Evolutionary conservation across 805 yeast species (phyloP).

Genomic region (Saccharomycopsis capsularis): DNA sequence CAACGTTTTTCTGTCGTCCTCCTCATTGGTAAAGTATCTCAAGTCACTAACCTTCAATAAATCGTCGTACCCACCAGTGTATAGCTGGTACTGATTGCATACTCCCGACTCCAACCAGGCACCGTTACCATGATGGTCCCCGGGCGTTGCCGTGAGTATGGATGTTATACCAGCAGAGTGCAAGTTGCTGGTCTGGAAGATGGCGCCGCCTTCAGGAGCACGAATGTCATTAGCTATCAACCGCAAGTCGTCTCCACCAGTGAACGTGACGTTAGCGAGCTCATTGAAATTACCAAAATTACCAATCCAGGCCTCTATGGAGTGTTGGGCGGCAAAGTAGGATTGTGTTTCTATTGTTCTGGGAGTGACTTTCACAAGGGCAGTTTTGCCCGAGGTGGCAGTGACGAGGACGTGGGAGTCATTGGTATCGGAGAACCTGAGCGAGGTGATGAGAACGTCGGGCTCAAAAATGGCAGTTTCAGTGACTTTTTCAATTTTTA

Average conservation of each 20-base stretch:
- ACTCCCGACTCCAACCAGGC: constrained; percentile 35
- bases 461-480: constrained; percentile 3
- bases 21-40: constrained; percentile 44
- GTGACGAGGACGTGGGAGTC: constrained; percentile 7
- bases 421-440: constrained; percentile 12
- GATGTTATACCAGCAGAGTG: constrained; percentile 93
- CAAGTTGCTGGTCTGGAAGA: constrained; percentile 41
- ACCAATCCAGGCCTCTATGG: constrained; percentile 18
- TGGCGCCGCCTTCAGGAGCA: constrained; percentile 26
- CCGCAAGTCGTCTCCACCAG: constrained; percentile 87
- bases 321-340: constrained; percentile 2
- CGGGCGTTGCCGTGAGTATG: constrained; percentile 49
- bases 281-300: constrained; percentile 17
- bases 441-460: constrained; percentile 11
- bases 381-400: constrained; percentile 13
- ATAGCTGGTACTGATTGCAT: constrained; percentile 40
- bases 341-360: not conserved
- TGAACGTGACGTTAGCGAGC: constrained; percentile 47
- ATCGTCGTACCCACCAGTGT: constrained; percentile 95
- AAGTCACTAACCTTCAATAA: constrained; percentile 61
- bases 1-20: constrained; percentile 2
- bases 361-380: not conserved
- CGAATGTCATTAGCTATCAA: constrained; percentile 69
- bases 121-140: constrained; percentile 26
- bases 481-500: not conserved